Conservation (phyloP, 495 filamentous ascomycete species). For the Platismatia glauca region DNA sequence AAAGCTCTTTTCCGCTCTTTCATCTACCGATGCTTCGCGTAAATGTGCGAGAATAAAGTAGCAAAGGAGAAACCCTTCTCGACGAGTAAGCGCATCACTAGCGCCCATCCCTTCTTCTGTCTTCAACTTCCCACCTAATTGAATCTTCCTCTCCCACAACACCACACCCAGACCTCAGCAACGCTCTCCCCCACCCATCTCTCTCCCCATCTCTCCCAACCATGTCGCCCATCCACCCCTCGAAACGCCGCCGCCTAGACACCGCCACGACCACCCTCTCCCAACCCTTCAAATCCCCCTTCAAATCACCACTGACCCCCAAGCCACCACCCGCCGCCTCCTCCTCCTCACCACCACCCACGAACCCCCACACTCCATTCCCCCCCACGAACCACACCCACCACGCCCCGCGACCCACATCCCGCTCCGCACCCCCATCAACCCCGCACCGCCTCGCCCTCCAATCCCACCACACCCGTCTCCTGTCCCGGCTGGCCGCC, state of each 20-base stretch:
- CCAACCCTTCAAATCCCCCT: constrained; percentile 62
- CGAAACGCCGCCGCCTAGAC: constrained; percentile 51
- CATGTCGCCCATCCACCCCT: constrained; percentile 17
- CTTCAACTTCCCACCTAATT: too few relatives aligned
- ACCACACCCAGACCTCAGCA: neutral
- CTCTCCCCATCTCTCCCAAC: neutral
- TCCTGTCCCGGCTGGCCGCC: constrained; percentile 30
- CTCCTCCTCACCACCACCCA: neutral
- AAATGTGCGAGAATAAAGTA: neutral
- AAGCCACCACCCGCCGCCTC: constrained; percentile 12
- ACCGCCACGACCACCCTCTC: constrained; percentile 41
- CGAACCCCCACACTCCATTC: neutral
- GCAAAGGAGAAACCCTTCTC: neutral
- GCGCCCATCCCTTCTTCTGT: neutral
- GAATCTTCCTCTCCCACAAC: neutral
- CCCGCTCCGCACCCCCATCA: neutral
- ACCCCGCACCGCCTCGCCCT: constrained; percentile 25
- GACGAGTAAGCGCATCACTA: constrained; percentile 1
- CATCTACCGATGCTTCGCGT: neutral
- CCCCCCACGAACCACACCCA: constrained; percentile 3
- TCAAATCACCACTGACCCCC: constrained; percentile 29
- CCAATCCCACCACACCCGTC: constrained; percentile 30
- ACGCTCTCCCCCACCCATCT: too few relatives aligned
- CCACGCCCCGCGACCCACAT: constrained; percentile 20
- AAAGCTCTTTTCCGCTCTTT: neutral